Conservation (phyloP, 2,329 filamentous ascomycete genomes). For the Helminthosporium solani region DNA sequence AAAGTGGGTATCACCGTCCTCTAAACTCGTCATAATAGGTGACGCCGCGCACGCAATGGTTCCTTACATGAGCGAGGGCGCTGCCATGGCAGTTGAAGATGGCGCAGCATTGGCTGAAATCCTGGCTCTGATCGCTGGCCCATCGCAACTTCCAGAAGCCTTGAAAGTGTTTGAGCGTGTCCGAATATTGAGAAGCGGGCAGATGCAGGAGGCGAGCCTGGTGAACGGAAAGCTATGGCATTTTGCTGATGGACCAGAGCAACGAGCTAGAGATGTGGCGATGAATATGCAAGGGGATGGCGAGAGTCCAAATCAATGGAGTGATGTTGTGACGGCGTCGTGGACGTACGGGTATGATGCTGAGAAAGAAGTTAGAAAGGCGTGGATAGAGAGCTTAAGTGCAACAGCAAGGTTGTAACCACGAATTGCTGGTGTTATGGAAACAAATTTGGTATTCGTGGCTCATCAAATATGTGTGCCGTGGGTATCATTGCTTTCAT, state of each 20-base stretch:
- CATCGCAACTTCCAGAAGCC: slow-evolving; percentile 29
- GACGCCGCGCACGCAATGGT: slow-evolving; percentile 26
- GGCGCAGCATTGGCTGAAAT: slow-evolving; percentile 59
- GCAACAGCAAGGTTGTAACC: not conserved
- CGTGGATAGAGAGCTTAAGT: slow-evolving; percentile 7
- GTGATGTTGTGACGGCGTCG: slow-evolving; percentile 47
- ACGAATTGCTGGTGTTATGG: not conserved
- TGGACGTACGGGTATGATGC: slow-evolving; percentile 54
- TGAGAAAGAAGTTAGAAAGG: slow-evolving; percentile 32
- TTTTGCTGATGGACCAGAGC: slow-evolving; percentile 17
- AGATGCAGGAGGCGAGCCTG: slow-evolving; percentile 14
- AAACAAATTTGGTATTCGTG: not conserved
- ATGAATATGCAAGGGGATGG: slow-evolving; percentile 36
- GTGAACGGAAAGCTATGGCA: slow-evolving; percentile 53
- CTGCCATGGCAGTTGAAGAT: slow-evolving; percentile 65
- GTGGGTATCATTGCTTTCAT: slow-evolving; percentile 34
- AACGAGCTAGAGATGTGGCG: slow-evolving; percentile 12
- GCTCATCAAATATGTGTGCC: slow-evolving; percentile 3
- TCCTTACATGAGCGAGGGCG: slow-evolving; percentile 42
- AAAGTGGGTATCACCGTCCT: slow-evolving; percentile 14
- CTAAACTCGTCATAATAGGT: slow-evolving; percentile 19
- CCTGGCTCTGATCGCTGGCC: slow-evolving; percentile 27
- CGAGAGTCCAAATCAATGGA: slow-evolving; percentile 52
- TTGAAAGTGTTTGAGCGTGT: slow-evolving; percentile 45
- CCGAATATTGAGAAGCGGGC: slow-evolving; percentile 12